Evolutionary conservation across 1,284 basidiomycete genomes (phyloP), one percentile per base, ranked within the genome.

Genomic region (Cutaneotrichosporon dermatis): DNA sequence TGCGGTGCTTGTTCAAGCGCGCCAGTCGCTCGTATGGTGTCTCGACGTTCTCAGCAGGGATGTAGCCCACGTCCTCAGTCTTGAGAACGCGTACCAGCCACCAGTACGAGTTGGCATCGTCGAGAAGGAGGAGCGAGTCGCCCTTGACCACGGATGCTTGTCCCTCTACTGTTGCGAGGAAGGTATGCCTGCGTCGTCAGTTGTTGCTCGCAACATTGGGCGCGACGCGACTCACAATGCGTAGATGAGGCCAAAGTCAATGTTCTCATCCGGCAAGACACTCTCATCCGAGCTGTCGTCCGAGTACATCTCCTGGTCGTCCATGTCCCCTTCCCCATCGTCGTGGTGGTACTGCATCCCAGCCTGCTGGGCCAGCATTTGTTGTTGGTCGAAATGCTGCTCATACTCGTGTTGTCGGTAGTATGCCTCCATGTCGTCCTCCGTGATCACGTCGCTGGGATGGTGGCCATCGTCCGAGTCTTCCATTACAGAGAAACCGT

Each of bases 41-140:
- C 78, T 99, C 96, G 70, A 99, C 97, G 76, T 99, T 99, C 80
- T 99, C 95, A 0, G 95, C 95, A 13, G 95, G 95, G 55, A 99
- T 99, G 77, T 99, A 99, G 1, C 95, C 95, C n/a, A 99, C 92
- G 71, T 97, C 94, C 77, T 98, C 92, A 3, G 91, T 97, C 82
- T 94, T 98, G 69, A 97, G 84, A 4, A 96, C 93, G 55, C 92
- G 85, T 13, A 97, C 92, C 53, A 96, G 87, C 93, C 93, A 96
- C 93, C 93, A 96, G 79, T 96, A 97, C 76, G 89, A 92, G 79
- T 97, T 96, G 62, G 88, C 91, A 75, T 97, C 93, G 79, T 97
- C 93, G 83, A 96, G 90, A 46, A 97, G 81, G 70, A 92, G 88
- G 41, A 97, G 83, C 63, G 89, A 90, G 81, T 97, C 93, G 42